Conservation (phyloP, 2,329 filamentous ascomycete genomes). For the Arthrinium puccinioides region DNA sequence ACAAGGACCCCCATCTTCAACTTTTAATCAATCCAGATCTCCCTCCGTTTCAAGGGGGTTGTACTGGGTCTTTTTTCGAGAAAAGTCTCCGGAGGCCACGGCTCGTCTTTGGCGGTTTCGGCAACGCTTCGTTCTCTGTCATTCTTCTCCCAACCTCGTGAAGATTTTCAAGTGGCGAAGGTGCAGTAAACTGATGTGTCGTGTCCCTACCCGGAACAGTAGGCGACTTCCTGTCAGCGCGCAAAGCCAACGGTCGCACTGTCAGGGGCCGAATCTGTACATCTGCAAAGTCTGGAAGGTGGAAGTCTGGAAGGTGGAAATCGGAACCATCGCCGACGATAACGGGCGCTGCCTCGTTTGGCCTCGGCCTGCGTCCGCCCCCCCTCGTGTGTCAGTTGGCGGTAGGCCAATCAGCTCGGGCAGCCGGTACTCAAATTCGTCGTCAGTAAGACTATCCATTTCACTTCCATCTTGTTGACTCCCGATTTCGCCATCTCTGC, state of each 20-base stretch:
- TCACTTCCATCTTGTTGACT: constrained; percentile 1
- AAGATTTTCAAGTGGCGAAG: constrained; percentile 4
- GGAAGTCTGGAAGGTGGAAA: too few species aligned
- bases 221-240: constrained; percentile 1
- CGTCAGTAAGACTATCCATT: constrained; percentile 11
- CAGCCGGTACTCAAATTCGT: constrained; percentile 22
- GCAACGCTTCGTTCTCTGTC: background rate
- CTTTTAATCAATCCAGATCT: too few species aligned
- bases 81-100: constrained; percentile 13
- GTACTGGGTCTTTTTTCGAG: too few species aligned
- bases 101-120: constrained; percentile 1
- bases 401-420: constrained; percentile 18
- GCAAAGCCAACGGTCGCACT: constrained; percentile 3
- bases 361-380: background rate
- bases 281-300: constrained; percentile 1
- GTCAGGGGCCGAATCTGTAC: constrained; percentile 2
- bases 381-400: constrained; percentile 3
- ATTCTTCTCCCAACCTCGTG: constrained; percentile 2
- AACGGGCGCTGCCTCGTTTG: background rate
- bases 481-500: constrained; percentile 11
- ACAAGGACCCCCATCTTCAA: too few species aligned
- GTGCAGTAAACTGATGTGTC: background rate
- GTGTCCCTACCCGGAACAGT: constrained; percentile 3
- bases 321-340: background rate
- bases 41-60: too few species aligned